phyloP scores from a whole-genome alignment of 2,329 filamentous ascomycete genomes.

The Teratosphaeriaceae sp. region DNA sequence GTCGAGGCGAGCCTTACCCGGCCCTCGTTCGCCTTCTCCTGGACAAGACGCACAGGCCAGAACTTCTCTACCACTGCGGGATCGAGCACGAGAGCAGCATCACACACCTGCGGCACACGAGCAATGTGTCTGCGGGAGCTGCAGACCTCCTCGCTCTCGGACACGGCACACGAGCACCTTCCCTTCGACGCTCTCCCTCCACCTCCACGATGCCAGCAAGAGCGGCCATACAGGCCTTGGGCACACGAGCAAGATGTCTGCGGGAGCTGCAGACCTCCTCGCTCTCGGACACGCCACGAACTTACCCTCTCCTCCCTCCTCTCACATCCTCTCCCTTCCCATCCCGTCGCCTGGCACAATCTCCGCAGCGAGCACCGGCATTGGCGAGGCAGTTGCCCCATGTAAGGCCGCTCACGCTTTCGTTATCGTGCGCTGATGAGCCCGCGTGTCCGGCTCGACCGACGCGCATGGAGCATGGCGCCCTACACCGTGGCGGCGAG shows the following conservation, averaged over 20 bases:
- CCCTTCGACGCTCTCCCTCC: neutral
- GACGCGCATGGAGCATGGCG: too few species aligned
- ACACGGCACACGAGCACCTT: neutral
- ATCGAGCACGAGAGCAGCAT: neutral
- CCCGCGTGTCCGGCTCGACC: neutral
- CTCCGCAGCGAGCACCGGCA: too few species aligned
- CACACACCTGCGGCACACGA: neutral
- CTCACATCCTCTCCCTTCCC: neutral
- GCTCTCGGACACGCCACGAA: neutral
- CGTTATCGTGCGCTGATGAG: too few species aligned
- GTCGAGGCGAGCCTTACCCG: too few species aligned
- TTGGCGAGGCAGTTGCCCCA: neutral
- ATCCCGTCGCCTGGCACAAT: neutral
- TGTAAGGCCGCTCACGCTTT: neutral
- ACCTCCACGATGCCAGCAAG: neutral
- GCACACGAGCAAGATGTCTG: neutral
- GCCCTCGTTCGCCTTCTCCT: too few species aligned
- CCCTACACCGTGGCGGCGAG: too few species aligned
- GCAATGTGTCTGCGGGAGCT: neutral
- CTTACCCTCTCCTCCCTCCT: neutral
- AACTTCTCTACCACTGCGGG: too few species aligned
- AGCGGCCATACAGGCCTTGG: neutral
- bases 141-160: neutral
- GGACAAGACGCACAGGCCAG: too few species aligned
- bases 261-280: neutral